These are phyloP conservation scores for Zygnema cylindricum DNA, from an alignment of 139 green algal genomes.

Conservation along the genomic window DNA sequence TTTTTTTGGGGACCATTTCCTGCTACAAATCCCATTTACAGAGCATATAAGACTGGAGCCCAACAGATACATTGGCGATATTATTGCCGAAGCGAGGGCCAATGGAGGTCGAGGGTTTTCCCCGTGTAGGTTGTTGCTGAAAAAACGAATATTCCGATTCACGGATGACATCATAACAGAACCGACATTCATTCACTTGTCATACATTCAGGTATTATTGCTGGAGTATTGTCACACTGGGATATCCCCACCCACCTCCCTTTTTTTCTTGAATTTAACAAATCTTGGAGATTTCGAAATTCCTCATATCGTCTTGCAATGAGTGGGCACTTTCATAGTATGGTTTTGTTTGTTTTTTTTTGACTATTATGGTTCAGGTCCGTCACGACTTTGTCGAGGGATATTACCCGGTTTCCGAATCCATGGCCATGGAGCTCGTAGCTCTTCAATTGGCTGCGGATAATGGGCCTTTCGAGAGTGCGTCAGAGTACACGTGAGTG, in stretches of 20 bases:
- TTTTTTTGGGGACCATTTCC: no score
- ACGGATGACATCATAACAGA: constrained; percentile 10
- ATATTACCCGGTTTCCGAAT: constrained; percentile 14
- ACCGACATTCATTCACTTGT: constrained; percentile 1
- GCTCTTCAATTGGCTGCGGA: constrained; percentile 28
- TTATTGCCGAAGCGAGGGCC: background rate
- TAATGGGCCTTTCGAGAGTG: constrained; percentile 10
- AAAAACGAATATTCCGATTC: constrained; percentile 19
- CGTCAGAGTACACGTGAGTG: constrained; percentile 9
- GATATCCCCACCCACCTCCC: no score
- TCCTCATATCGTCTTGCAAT: no score
- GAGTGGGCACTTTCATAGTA: no score
- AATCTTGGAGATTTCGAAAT: no score
- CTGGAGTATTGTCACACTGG: no score
- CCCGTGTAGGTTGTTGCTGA: constrained; percentile 23
- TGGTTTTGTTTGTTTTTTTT: background rate
- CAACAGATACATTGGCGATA: background rate
- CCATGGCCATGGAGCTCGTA: constrained; percentile 14
- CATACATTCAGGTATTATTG: background rate
- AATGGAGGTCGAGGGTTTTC: background rate
- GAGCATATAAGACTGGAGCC: constrained; percentile 13
- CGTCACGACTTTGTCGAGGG: constrained; percentile 31
- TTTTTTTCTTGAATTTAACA: no score
- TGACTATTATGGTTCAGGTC: background rate
- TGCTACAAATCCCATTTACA: no score